Percentiles rank a stretch among this genome's conserved stretches.
These are phyloP conservation scores for Xylariales sp. DNA, from an alignment of 2,329 filamentous ascomycete genomes.

Conservation along the genomic window DNA sequence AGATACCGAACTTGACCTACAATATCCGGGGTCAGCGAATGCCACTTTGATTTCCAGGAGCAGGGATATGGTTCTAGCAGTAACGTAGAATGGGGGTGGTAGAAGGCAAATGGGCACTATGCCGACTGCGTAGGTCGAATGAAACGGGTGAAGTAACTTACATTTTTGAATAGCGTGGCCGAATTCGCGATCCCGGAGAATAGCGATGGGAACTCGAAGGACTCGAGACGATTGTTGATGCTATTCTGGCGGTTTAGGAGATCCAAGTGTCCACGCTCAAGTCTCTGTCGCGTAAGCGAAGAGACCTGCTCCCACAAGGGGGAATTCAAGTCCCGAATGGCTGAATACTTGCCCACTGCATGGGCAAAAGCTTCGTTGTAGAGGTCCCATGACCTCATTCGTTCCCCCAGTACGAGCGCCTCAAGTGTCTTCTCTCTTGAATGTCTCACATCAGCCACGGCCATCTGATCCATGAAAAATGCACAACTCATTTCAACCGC, in stretches of 20 bases:
- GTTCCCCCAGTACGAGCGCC: constrained; percentile 82
- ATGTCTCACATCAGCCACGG: constrained; percentile 71
- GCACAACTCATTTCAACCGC: constrained; percentile 62
- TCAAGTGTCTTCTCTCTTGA: constrained; percentile 88
- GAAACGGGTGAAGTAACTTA: too few relatives aligned
- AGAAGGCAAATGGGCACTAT: too few relatives aligned
- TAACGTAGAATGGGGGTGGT: too few relatives aligned
- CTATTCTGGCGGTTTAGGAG: constrained; percentile 67
- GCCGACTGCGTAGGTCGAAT: too few relatives aligned
- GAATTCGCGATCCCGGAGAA: constrained; percentile 87
- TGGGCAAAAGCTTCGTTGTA: constrained; percentile 93
- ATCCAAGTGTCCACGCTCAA: constrained; percentile 79
- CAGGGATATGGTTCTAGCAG: too few relatives aligned
- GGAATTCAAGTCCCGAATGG: constrained; percentile 62
- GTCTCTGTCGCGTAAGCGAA: constrained; percentile 65
- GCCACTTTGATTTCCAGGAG: too few relatives aligned
- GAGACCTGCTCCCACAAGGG: constrained; percentile 69
- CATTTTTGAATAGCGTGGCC: constrained; percentile 71
- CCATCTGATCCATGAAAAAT: constrained; percentile 72
- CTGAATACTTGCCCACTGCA: constrained; percentile 78
- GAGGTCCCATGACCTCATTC: constrained; percentile 73
- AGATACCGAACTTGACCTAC: constrained; percentile 77
- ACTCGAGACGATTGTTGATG: constrained; percentile 68
- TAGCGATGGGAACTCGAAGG: constrained; percentile 87
- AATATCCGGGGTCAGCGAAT: too few relatives aligned